Evolutionary conservation across 768 basidiomycete species (phyloP).

Genomic region (Rhizopogon vinicolor): DNA sequence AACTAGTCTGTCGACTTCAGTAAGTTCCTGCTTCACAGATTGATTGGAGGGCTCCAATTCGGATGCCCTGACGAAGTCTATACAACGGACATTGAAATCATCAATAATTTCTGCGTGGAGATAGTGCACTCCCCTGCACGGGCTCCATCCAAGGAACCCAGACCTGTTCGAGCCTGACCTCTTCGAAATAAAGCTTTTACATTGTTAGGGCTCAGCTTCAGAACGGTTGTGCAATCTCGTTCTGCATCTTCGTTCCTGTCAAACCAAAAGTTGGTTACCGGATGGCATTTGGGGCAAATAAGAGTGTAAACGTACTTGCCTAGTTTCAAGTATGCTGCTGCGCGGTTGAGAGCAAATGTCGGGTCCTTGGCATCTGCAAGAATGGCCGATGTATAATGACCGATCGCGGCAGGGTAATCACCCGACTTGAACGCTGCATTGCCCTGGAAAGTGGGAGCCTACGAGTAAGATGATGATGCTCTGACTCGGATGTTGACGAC

Average conservation of each 20-base stretch:
- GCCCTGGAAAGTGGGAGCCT: constrained; percentile 46
- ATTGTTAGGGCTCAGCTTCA: constrained; percentile 52
- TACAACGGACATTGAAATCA: constrained; percentile 1
- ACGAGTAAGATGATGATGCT: neutral
- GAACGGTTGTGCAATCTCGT: constrained; percentile 68
- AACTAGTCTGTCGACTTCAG: constrained; percentile 39
- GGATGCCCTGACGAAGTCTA: constrained; percentile 61
- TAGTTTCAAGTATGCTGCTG: constrained; percentile 90
- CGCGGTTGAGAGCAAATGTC: constrained; percentile 84
- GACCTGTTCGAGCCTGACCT: constrained; percentile 61
- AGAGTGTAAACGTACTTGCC: constrained; percentile 69
- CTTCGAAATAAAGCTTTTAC: constrained; percentile 80
- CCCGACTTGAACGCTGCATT: constrained; percentile 82
- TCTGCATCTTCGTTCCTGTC: constrained; percentile 74
- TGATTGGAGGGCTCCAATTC: constrained; percentile 61
- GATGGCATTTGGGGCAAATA: neutral
- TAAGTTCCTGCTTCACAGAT: constrained; percentile 59
- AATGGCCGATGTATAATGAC: constrained; percentile 82
- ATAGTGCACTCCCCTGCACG: constrained; percentile 40
- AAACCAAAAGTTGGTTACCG: constrained; percentile 2
- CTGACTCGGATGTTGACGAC: neutral
- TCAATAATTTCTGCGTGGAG: neutral
- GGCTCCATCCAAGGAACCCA: constrained; percentile 55
- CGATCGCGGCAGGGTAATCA: constrained; percentile 75
- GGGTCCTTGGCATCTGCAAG: constrained; percentile 64